Conservation (phyloP, 1,139 yeast genomes). For the Sugiyamaella castrensis region DNA sequence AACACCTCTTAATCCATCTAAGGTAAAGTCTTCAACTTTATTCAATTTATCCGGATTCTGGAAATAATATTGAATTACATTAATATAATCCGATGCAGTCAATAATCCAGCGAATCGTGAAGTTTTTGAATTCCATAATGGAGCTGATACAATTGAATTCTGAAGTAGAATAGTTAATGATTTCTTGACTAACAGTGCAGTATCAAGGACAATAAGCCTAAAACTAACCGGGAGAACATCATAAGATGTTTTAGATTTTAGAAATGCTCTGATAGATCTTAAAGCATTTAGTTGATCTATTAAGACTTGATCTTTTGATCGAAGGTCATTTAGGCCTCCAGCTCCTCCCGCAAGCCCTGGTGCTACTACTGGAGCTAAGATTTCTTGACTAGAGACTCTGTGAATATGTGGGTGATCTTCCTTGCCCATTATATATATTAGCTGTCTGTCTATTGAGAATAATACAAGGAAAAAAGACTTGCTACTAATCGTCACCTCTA, state of each 20-base stretch:
- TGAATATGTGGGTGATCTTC: no score
- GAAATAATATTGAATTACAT: slow-evolving; percentile 91
- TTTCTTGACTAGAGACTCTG: slow-evolving; percentile 1
- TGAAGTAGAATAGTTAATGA: slow-evolving; percentile 86
- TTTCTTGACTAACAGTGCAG: slow-evolving; percentile 84
- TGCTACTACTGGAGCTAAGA: slow-evolving; percentile 2
- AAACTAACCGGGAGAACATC: slow-evolving; percentile 97
- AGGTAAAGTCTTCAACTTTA: slow-evolving; percentile 78
- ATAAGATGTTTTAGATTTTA: slow-evolving; percentile 89
- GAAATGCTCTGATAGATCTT: slow-evolving; percentile 41
- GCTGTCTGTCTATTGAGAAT: no score
- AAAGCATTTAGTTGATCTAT: slow-evolving; percentile 16
- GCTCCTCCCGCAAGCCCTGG: slow-evolving; percentile 6
- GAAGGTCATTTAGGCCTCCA: background rate
- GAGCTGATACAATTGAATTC: slow-evolving; percentile 94
- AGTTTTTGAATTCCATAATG: slow-evolving; percentile 89
- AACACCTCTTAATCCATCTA: slow-evolving; percentile 76
- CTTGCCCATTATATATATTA: no score
- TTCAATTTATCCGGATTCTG: slow-evolving; percentile 90
- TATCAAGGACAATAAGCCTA: slow-evolving; percentile 88
- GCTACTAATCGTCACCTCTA: no score
- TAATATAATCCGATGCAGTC: slow-evolving; percentile 89
- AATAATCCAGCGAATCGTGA: slow-evolving; percentile 91
- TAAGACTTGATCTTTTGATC: slow-evolving; percentile 11
- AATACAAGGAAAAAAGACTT: no score